A percentile compares a stretch with the other conserved stretches of the same genome.
phyloP scores from a whole-genome alignment of 805 yeast species.

The Huiozyma sinensis region DNA sequence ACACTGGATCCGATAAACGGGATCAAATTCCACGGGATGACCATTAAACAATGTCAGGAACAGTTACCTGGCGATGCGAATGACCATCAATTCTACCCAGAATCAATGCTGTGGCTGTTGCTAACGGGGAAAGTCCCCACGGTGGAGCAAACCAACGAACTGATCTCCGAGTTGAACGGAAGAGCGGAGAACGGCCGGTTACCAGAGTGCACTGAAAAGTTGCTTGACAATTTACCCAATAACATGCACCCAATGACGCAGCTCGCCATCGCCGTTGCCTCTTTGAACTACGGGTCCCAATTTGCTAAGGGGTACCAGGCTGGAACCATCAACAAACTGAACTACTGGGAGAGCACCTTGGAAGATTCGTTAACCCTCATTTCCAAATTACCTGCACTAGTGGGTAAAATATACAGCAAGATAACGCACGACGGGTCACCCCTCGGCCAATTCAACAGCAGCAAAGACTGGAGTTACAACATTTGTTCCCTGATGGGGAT shows the following conservation, averaged over 20 bases:
- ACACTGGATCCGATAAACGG: slow-evolving; percentile 68
- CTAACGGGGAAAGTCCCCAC: slow-evolving; percentile 67
- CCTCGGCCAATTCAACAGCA: slow-evolving; percentile 41
- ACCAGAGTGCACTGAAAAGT: slow-evolving; percentile 52
- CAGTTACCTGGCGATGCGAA: slow-evolving; percentile 39
- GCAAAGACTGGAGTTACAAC: slow-evolving; percentile 64
- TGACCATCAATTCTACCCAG: slow-evolving; percentile 58
- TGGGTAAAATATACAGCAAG: slow-evolving; percentile 58
- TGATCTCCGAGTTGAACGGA: slow-evolving; percentile 52
- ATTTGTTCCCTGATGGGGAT: slow-evolving; percentile 56
- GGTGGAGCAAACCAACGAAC: slow-evolving; percentile 42
- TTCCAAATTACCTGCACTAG: slow-evolving; percentile 63
- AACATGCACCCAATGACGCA: slow-evolving; percentile 80
- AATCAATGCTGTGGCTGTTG: slow-evolving; percentile 67
- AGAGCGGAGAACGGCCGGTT: slow-evolving; percentile 29
- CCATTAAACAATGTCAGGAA: slow-evolving; percentile 61
- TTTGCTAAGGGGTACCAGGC: slow-evolving; percentile 64
- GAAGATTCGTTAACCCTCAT: slow-evolving; percentile 63
- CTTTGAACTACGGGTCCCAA: slow-evolving; percentile 58
- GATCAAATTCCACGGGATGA: slow-evolving; percentile 66
- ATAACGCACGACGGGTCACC: slow-evolving; percentile 44
- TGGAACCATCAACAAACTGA: slow-evolving; percentile 53
- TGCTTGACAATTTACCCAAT: slow-evolving; percentile 53
- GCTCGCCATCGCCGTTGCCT: slow-evolving; percentile 62
- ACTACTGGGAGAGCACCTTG: slow-evolving; percentile 66